These are phyloP conservation scores for Gonium pectorale DNA, from an alignment of 139 green algal species.

Conservation along the genomic window DNA sequence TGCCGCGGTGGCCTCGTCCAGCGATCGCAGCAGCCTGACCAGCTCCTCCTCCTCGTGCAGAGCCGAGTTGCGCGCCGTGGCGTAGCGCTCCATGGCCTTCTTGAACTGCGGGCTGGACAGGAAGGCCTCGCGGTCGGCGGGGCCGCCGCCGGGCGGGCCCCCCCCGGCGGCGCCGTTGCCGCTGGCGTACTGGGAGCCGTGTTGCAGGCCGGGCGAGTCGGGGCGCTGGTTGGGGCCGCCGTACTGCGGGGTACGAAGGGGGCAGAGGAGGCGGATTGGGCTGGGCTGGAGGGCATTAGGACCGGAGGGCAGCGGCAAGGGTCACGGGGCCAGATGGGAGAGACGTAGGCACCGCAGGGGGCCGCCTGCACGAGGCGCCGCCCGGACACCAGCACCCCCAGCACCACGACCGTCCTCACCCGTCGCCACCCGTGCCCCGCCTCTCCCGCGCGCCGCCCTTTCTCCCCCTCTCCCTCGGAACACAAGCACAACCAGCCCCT, in stretches of 20 bases:
- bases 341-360: too few relatives aligned
- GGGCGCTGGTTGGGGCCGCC: background rate
- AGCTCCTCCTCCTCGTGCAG: slow-evolving; percentile 37
- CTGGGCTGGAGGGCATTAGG: too few relatives aligned
- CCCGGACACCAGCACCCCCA: too few relatives aligned
- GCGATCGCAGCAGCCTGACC: slow-evolving; percentile 6
- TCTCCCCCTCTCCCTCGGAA: background rate
- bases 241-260: background rate
- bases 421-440: too few relatives aligned
- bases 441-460: too few relatives aligned
- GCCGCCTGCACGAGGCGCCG: too few relatives aligned
- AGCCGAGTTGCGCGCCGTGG: slow-evolving; percentile 11
- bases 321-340: too few relatives aligned
- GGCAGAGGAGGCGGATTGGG: background rate
- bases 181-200: background rate
- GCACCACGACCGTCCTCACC: too few relatives aligned
- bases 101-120: slow-evolving; percentile 46
- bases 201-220: background rate
- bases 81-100: slow-evolving; percentile 46
- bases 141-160: background rate
- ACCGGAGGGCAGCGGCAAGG: too few relatives aligned
- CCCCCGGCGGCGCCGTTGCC: too few relatives aligned
- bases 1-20: slow-evolving; percentile 2
- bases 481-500: background rate
- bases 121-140: slow-evolving; percentile 39